These are phyloP conservation scores for Trichoderma hamatum DNA, from an alignment of 2,329 filamentous ascomycete genomes.

Conservation along the genomic window DNA sequence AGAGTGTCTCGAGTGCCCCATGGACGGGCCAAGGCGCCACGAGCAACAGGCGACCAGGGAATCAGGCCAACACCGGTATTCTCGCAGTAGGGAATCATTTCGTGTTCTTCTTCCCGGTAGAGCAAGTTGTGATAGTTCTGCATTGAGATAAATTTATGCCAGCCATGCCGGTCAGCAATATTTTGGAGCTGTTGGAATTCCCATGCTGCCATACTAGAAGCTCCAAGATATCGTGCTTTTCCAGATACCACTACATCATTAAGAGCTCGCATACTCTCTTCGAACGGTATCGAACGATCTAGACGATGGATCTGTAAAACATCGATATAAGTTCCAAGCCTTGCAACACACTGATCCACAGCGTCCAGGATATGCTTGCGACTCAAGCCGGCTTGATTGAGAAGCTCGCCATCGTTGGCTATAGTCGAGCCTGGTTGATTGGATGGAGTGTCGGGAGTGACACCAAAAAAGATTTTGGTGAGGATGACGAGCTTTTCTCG, in stretches of 20 bases:
- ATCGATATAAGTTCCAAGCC: background rate
- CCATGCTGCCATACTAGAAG: constrained; percentile 44
- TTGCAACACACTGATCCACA: background rate
- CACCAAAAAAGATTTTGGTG: background rate
- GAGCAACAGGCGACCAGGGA: constrained; percentile 29
- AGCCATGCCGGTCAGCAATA: constrained; percentile 55
- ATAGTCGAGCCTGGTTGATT: background rate
- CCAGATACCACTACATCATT: background rate
- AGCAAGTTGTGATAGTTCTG: constrained; percentile 57
- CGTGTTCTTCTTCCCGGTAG: constrained; percentile 59
- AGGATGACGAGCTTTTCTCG: background rate
- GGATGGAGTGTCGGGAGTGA: background rate
- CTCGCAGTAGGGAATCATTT: constrained; percentile 43
- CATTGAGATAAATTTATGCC: constrained; percentile 60
- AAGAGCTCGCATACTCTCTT: background rate
- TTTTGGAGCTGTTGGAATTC: constrained; percentile 53
- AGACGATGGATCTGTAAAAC: background rate
- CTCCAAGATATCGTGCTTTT: background rate
- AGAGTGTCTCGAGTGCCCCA: constrained; percentile 42
- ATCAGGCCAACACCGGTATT: constrained; percentile 27
- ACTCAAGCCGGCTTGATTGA: background rate
- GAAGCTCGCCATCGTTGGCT: background rate
- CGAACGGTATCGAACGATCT: background rate
- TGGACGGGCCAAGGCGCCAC: constrained; percentile 29
- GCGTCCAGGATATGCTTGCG: background rate